A percentile compares a stretch with the other conserved stretches of the same genome.
Evolutionary conservation across 257 asterid genomes (phyloP).

Genomic region (Solanum paucissectum): DNA sequence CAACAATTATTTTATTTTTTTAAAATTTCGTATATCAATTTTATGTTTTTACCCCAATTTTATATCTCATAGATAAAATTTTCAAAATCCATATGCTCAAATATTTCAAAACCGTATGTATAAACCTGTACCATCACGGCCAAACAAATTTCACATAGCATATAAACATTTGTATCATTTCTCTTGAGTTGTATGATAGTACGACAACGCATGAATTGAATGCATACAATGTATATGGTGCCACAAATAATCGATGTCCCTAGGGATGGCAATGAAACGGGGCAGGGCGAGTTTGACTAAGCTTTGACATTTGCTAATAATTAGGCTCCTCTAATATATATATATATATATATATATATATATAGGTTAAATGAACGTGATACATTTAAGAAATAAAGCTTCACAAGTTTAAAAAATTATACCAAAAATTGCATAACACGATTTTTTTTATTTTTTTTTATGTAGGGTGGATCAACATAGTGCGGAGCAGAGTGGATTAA

Average conservation of each 20-base stretch:
- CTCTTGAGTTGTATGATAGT: not conserved
- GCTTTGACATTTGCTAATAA: not conserved
- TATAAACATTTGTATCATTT: not conserved
- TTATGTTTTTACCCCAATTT: not conserved
- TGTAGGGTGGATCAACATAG: not conserved
- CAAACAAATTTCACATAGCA: not conserved
- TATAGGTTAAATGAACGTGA: not conserved
- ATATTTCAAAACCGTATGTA: not conserved
- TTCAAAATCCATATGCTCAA: not conserved
- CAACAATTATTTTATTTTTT: too few species aligned
- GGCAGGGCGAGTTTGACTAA: not conserved
- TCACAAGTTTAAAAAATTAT: not conserved
- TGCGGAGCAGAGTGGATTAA: not conserved
- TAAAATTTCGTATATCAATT: not conserved
- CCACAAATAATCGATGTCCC: fast-evolving
- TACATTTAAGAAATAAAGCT: not conserved
- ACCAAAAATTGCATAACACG: not conserved
- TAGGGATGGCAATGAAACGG: not conserved
- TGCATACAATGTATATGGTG: not conserved
- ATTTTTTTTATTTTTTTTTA: too few species aligned
- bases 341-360: too few species aligned
- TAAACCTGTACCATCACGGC: not conserved
- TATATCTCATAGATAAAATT: too few species aligned
- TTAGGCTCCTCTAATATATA: not conserved
- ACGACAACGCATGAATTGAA: too few species aligned